These are phyloP conservation scores for Candolleomyces eurysporus DNA, from an alignment of 768 basidiomycete species.

Conservation along the genomic window DNA sequence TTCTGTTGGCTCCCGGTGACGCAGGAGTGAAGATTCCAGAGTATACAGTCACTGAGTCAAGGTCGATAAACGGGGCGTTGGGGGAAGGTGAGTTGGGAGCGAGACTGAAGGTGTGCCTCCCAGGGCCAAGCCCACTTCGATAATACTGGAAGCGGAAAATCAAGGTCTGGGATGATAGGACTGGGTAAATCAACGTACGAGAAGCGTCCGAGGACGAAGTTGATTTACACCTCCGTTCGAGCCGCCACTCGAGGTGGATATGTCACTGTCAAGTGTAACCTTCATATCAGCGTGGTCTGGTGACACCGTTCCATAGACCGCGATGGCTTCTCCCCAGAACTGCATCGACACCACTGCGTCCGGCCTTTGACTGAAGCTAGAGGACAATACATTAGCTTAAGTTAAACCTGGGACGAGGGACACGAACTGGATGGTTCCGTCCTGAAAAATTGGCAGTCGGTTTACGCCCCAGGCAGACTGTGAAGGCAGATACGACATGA, in stretches of 20 bases:
- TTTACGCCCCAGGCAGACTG: slow-evolving; percentile 35
- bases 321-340: slow-evolving; percentile 53
- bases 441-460: slow-evolving; percentile 26
- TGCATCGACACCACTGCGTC: slow-evolving; percentile 41
- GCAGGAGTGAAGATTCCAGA: slow-evolving; percentile 11
- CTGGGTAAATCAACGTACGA: slow-evolving; percentile 4
- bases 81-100: slow-evolving; percentile 26
- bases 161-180: background rate
- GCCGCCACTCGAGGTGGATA: slow-evolving; percentile 32
- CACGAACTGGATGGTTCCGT: slow-evolving; percentile 44
- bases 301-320: slow-evolving; percentile 51
- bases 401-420: too few relatives aligned
- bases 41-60: slow-evolving; percentile 41
- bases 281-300: slow-evolving; percentile 49
- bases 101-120: slow-evolving; percentile 38
- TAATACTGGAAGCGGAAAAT: slow-evolving; percentile 2
- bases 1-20: background rate
- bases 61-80: slow-evolving; percentile 39
- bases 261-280: slow-evolving; percentile 43
- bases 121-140: slow-evolving; percentile 31
- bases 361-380: slow-evolving; percentile 38
- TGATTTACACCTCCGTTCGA: slow-evolving; percentile 26
- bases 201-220: slow-evolving; percentile 12
- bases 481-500: slow-evolving; percentile 38
- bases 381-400: background rate